Evolutionary conservation across 2,329 filamentous ascomycete genomes (phyloP).

Genomic region (Hypomyces perniciosus): DNA sequence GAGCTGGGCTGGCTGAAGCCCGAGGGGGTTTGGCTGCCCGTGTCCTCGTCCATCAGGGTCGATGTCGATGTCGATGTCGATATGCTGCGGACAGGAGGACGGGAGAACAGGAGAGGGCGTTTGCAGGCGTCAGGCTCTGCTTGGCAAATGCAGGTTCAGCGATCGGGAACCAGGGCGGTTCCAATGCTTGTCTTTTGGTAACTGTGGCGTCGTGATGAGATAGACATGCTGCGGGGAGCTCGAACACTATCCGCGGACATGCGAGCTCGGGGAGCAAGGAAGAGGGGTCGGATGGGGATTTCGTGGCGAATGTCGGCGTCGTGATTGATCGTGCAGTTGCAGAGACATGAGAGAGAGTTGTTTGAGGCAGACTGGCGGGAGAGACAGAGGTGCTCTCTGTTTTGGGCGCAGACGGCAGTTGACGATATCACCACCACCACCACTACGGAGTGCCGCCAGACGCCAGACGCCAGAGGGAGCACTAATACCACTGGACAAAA

Average conservation of each 20-base stretch:
- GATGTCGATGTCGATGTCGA: neutral
- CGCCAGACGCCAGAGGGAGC: too few species aligned
- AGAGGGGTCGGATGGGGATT: neutral
- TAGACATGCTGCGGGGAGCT: constrained; percentile 14
- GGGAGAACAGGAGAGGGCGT: neutral
- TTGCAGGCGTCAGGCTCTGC: neutral
- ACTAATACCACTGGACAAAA: too few species aligned
- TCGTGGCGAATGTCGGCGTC: neutral
- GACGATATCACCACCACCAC: neutral
- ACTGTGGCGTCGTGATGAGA: constrained; percentile 11
- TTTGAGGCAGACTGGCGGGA: neutral
- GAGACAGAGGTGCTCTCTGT: neutral
- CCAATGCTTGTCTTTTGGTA: constrained; percentile 9
- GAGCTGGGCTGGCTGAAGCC: constrained; percentile 26
- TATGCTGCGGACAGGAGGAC: neutral
- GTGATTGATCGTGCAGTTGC: neutral
- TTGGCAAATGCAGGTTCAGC: constrained; percentile 4
- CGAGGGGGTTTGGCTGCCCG: constrained; percentile 23
- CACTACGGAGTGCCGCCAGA: too few species aligned
- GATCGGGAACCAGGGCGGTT: constrained; percentile 10
- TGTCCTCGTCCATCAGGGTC: constrained; percentile 17
- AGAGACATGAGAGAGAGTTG: neutral
- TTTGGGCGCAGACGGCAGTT: neutral
- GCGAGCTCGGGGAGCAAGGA: neutral
- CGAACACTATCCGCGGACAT: neutral